Evolutionary conservation across 257 asterid species (phyloP), one percentile per base, ranked within the genome.

Genomic region (Cinchona pubescens): DNA sequence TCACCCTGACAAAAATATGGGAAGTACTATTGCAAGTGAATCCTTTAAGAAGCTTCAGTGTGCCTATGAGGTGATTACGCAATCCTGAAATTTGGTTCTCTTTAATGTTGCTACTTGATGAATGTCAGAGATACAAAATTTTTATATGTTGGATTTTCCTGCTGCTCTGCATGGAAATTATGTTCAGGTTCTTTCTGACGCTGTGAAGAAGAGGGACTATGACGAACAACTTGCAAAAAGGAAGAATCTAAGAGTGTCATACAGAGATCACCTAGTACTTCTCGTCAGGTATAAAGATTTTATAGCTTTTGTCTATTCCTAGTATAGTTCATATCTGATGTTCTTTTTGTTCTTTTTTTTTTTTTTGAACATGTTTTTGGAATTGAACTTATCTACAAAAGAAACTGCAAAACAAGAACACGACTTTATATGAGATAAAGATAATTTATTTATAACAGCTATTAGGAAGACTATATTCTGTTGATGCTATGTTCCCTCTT

Each of bases 1-100:
- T 79, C 99, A 95, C 83, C 99, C 98, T 11, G 99, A 95, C 82
- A 95, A 95, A 83, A 95, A 95, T 81, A 91, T 91, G 98, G 98
- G 99, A 77, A 91, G 89, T 77, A 85, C 94, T 34, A 86, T 86
- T 78, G 96, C 99, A 67, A 88, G 97, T 83, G 99, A 95, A 84
- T 95, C 99, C 2, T 95, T 95, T 79, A 92, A 95, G 87, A 95
- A 92, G 84, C 96, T 95, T 79, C 99, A 95, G 78, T 90, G 97
- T 81, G 98, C 98, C 71, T 95, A 95, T 81, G 99, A 95, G 90
- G 99, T 92, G 78, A 87, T 64, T 75, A 11, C 67, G 21, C 27
- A 37, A 46, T 23, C 73, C 16, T 48, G 71, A 64, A n/a, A 9
- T 34, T 72, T 30, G 60, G 37, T 65, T 56, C 14, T 43, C 21